phyloP scores from a whole-genome alignment of 164 flowering plant species.

The Umbilicus rupestris region DNA sequence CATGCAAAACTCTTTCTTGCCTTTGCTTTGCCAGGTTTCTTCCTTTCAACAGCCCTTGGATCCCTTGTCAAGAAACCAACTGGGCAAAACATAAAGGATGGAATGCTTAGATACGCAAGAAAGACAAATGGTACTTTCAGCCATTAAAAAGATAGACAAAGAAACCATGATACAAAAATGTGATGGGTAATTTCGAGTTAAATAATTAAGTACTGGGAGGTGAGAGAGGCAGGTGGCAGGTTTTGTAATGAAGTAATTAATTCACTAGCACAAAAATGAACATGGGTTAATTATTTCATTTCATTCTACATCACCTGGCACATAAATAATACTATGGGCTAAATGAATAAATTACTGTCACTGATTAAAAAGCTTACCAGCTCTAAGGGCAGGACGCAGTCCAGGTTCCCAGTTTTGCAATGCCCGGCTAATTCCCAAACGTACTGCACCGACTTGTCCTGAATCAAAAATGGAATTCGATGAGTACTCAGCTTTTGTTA shows the following conservation, averaged over 20 bases:
- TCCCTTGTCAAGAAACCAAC: constrained; percentile 94
- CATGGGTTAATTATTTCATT: not conserved
- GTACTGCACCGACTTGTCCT: constrained; percentile 98
- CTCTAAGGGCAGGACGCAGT: constrained; percentile 64
- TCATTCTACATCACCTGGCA: not conserved
- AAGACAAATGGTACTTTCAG: not conserved
- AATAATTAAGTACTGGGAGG: not conserved
- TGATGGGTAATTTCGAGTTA: not conserved
- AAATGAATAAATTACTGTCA: not conserved
- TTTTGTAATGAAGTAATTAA: not conserved
- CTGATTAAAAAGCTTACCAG: constrained; percentile 31
- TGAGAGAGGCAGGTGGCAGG: not conserved
- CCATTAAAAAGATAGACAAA: not conserved
- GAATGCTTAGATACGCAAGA: not conserved
- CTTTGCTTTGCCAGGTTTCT: constrained; percentile 96
- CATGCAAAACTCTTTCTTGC: constrained; percentile 99
- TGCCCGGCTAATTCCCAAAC: constrained; percentile 86
- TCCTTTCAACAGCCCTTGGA: constrained; percentile 86
- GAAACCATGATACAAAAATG: not conserved
- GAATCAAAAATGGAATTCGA: constrained; percentile 12
- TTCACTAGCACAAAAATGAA: not conserved
- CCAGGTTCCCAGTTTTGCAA: constrained; percentile 94
- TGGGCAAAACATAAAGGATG: constrained; percentile 18
- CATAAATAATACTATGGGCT: not conserved
- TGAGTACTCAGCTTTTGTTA: not conserved